These are phyloP conservation scores for Neolecta irregularis DNA, from an alignment of 1,139 yeast genomes.

Conservation along the genomic window DNA sequence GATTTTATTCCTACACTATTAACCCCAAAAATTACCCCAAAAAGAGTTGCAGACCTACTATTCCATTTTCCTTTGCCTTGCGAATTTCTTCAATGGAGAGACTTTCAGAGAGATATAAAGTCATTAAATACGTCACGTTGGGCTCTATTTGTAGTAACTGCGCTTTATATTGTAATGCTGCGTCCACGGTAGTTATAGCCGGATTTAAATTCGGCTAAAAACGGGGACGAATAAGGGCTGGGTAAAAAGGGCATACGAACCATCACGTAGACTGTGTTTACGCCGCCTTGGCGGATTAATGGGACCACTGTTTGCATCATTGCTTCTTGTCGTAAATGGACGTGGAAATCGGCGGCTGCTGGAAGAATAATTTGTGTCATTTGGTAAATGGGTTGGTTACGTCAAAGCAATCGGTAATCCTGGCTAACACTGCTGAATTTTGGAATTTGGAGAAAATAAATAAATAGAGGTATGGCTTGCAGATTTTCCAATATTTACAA, in stretches of 20 bases:
- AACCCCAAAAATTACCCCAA: background rate
- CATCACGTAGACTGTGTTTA: constrained; percentile 85
- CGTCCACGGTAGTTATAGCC: constrained; percentile 68
- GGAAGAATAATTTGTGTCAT: constrained; percentile 9
- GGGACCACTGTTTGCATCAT: constrained; percentile 91
- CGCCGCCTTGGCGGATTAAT: constrained; percentile 77
- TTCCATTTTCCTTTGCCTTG: constrained; percentile 57
- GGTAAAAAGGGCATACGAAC: constrained; percentile 3
- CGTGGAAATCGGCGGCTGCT: constrained; percentile 83
- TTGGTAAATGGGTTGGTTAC: too few species aligned
- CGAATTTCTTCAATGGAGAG: constrained; percentile 73
- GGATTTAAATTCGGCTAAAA: constrained; percentile 69
- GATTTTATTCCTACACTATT: constrained; percentile 47
- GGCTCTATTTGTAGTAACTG: constrained; percentile 57
- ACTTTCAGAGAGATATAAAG: constrained; percentile 61
- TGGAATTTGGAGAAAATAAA: too few species aligned
- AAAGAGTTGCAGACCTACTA: constrained; percentile 36
- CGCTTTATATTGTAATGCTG: constrained; percentile 54
- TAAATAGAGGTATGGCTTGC: too few species aligned
- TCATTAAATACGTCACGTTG: constrained; percentile 76
- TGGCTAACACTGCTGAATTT: too few species aligned
- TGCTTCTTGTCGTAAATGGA: constrained; percentile 80
- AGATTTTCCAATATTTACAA: too few species aligned
- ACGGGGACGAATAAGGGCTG: background rate
- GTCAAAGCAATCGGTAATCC: too few species aligned